Evolutionary conservation across 768 basidiomycete genomes (phyloP).

Genomic region (Austroboletus eburneus): DNA sequence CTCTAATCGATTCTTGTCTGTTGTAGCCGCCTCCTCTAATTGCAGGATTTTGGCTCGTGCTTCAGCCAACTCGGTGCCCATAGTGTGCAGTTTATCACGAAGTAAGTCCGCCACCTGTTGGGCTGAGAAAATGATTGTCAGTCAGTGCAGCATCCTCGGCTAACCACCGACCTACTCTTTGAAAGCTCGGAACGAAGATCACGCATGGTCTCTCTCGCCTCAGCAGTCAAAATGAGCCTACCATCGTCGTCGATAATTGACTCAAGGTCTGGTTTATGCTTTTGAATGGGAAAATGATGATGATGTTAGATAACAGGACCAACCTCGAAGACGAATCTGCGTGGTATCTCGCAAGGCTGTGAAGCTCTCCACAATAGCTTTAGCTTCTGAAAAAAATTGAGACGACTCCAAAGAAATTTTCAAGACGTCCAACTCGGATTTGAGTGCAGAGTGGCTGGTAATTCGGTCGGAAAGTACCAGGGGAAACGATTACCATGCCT

Average conservation of each 20-base stretch:
- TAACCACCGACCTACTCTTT: slow-evolving; percentile 26
- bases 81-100: slow-evolving; percentile 41
- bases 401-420: slow-evolving; percentile 23
- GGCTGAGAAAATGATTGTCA: slow-evolving; percentile 28
- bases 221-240: slow-evolving; percentile 21
- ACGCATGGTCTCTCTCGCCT: slow-evolving; percentile 27
- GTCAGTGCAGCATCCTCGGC: background rate
- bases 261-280: slow-evolving; percentile 24
- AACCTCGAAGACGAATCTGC: slow-evolving; percentile 25
- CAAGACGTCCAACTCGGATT: slow-evolving; percentile 27
- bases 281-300: background rate
- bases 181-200: slow-evolving; percentile 35
- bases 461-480: background rate
- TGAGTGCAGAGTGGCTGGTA: slow-evolving; percentile 28
- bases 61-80: slow-evolving; percentile 42
- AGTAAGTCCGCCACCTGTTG: slow-evolving; percentile 47
- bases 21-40: slow-evolving; percentile 28
- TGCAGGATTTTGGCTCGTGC: slow-evolving; percentile 37
- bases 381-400: slow-evolving; percentile 20
- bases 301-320: background rate
- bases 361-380: slow-evolving; percentile 23
- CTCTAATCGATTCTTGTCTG: slow-evolving; percentile 22
- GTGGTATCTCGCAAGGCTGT: slow-evolving; percentile 20
- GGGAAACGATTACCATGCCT: background rate
- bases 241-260: slow-evolving; percentile 26